phyloP scores from a whole-genome alignment of 805 yeast species.

The Zygoascus bituminiphila region DNA sequence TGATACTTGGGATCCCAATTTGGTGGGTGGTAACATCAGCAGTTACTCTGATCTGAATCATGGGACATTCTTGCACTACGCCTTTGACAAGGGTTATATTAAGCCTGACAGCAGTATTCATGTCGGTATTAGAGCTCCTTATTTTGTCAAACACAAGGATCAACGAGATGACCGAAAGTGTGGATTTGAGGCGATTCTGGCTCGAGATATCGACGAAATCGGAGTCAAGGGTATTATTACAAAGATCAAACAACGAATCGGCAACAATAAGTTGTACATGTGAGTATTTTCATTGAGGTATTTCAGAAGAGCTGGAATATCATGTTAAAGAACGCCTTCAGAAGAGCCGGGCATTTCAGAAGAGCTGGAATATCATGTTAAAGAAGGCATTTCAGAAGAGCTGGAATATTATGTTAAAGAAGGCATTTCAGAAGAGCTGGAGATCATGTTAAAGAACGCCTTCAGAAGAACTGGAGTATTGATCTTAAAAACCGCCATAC shows the following conservation, averaged over 20 bases:
- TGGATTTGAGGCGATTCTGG: conserved; percentile 52
- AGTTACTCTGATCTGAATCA: conserved; percentile 54
- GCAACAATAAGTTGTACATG: conserved; percentile 52
- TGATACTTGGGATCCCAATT: conserved; percentile 62
- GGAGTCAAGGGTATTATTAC: conserved; percentile 52
- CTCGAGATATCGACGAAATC: conserved; percentile 60
- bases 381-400: too few relatives aligned
- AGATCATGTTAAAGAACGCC: too few relatives aligned
- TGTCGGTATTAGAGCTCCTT: conserved; percentile 61
- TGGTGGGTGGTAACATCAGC: conserved; percentile 54
- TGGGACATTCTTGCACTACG: conserved; percentile 64
- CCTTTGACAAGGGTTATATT: conserved; percentile 57
- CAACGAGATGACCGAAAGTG: conserved; percentile 50
- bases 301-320: too few relatives aligned
- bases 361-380: too few relatives aligned
- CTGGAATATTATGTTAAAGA: too few relatives aligned
- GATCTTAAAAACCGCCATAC: not conserved
- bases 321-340: too few relatives aligned
- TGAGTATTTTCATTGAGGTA: conserved; percentile 5
- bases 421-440: too few relatives aligned
- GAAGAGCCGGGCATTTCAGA: too few relatives aligned
- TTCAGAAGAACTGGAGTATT: too few relatives aligned
- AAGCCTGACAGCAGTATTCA: conserved; percentile 41
- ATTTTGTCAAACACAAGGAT: conserved; percentile 41
- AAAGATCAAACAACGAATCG: conserved; percentile 43